Conservation (phyloP, 2,329 filamentous ascomycete genomes). For the Paradendryphiella salina region DNA sequence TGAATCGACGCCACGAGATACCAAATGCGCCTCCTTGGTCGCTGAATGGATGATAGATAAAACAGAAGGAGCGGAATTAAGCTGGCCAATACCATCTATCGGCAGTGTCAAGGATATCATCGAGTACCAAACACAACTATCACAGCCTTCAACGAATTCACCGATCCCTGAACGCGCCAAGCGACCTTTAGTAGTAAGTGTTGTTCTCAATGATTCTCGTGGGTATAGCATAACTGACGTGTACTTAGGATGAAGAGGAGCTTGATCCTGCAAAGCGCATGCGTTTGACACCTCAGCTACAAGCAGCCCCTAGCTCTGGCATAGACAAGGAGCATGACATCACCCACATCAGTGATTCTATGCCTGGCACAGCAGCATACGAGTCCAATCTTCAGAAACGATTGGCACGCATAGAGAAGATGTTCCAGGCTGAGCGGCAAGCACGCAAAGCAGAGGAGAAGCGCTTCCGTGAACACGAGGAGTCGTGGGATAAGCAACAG, state of each 20-base stretch:
- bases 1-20: slow-evolving; percentile 29
- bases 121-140: slow-evolving; percentile 34
- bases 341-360: slow-evolving; percentile 51
- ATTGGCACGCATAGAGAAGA: slow-evolving; percentile 11
- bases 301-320: slow-evolving; percentile 6
- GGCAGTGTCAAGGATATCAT: slow-evolving; percentile 38
- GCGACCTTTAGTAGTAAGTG: slow-evolving; percentile 33
- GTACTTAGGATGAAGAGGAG: slow-evolving; percentile 25
- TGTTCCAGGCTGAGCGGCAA: slow-evolving; percentile 12
- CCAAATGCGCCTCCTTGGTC: slow-evolving; percentile 31
- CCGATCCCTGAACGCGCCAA: slow-evolving; percentile 30
- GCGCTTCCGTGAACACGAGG: slow-evolving; percentile 21
- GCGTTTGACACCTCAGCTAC: slow-evolving; percentile 41
- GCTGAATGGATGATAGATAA: slow-evolving; percentile 29
- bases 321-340: slow-evolving; percentile 30
- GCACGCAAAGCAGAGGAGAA: slow-evolving; percentile 16
- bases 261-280: slow-evolving; percentile 40
- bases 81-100: slow-evolving; percentile 40
- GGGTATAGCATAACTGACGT: neutral
- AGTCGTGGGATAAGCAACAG: slow-evolving; percentile 33
- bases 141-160: slow-evolving; percentile 21
- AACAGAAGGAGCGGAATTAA: slow-evolving; percentile 7
- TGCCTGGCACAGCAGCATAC: slow-evolving; percentile 33
- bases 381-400: slow-evolving; percentile 15
- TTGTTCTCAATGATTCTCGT: neutral